Evolutionary conservation across 257 asterid genomes (phyloP).

Genomic region (Verbena officinalis): DNA sequence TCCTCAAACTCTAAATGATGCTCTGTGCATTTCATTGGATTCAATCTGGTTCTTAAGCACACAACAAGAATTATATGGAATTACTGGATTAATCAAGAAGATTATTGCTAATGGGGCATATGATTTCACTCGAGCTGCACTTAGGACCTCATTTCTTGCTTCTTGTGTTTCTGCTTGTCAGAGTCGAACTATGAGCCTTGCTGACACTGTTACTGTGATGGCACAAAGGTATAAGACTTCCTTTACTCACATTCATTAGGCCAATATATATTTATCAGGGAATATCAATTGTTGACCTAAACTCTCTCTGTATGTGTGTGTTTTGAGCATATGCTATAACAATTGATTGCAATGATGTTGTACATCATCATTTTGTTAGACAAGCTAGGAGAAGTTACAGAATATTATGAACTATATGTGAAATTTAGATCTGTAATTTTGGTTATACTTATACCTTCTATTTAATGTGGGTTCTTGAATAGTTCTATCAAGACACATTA

Average conservation of each 20-base stretch:
- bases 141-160: constrained; percentile 97
- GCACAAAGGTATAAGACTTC: constrained; percentile 75
- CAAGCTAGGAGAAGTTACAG: background rate
- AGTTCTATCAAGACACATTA: background rate
- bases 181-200: constrained; percentile 93
- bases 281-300: background rate
- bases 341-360: background rate
- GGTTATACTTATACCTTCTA: background rate
- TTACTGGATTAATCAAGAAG: constrained; percentile 81
- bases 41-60: constrained; percentile 92
- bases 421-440: background rate
- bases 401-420: background rate
- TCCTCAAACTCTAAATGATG: constrained; percentile 91
- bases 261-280: background rate
- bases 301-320: background rate
- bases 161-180: constrained; percentile 98
- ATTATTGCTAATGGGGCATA: constrained; percentile 80
- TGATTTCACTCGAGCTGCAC: constrained; percentile 94
- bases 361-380: background rate
- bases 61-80: constrained; percentile 72
- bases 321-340: background rate
- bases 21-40: constrained; percentile 88
- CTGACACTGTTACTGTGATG: constrained; percentile 95
- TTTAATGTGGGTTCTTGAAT: background rate
- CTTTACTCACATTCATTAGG: constrained; percentile 1